Percentiles rank a stretch among this genome's conserved stretches.
These are phyloP conservation scores for Chenopodium formosanum DNA, from an alignment of 148 eudicot genomes.

Conservation along the genomic window DNA sequence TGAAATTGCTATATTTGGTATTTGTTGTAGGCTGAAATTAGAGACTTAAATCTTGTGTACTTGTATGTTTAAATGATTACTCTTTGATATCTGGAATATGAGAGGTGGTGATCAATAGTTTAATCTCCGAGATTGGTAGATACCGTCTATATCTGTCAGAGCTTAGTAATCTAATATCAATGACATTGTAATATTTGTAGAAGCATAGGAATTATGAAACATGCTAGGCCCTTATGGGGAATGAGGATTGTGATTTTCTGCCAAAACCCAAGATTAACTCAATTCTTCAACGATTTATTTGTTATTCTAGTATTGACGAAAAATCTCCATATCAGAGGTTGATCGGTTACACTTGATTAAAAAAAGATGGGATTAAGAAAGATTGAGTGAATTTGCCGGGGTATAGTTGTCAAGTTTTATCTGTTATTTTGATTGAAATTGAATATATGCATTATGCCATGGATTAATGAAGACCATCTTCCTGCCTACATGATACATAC, in stretches of 20 bases:
- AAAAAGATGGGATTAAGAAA: not conserved
- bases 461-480: not conserved
- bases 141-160: not conserved
- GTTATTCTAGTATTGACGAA: too few species aligned
- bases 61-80: not conserved
- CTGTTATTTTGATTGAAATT: not conserved
- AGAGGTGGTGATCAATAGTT: not conserved
- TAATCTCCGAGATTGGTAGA: not conserved
- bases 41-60: not conserved
- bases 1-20: not conserved
- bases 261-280: not conserved
- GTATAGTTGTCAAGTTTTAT: not conserved
- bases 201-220: not conserved
- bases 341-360: not conserved
- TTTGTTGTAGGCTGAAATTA: too few species aligned
- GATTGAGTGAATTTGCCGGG: not conserved
- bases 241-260: not conserved
- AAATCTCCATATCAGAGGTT: not conserved
- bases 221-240: not conserved
- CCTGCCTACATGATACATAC: too few species aligned
- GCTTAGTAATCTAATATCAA: not conserved
- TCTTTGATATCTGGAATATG: not conserved
- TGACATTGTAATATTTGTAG: not conserved
- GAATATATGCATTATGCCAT: not conserved
- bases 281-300: not conserved